Conservation (phyloP, 2,329 filamentous ascomycete species). For the Keithomyces neogunnii region DNA sequence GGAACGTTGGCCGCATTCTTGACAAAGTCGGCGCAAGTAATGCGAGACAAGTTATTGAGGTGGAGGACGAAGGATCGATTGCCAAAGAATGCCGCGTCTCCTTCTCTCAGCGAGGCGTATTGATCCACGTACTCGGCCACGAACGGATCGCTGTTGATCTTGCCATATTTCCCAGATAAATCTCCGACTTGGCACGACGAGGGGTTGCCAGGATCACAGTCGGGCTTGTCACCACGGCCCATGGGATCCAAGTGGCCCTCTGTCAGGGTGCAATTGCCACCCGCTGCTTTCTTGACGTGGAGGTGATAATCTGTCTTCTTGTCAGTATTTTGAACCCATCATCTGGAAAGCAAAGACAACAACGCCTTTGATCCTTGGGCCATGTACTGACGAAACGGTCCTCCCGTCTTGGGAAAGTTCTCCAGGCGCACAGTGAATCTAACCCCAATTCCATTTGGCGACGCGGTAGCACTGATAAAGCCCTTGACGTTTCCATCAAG, state of each 20-base stretch:
- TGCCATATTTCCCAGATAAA: slow-evolving; percentile 65
- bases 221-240: slow-evolving; percentile 50
- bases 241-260: slow-evolving; percentile 64
- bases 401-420: slow-evolving; percentile 48
- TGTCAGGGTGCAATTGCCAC: slow-evolving; percentile 65
- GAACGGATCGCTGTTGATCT: slow-evolving; percentile 44
- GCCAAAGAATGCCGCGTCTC: slow-evolving; percentile 50
- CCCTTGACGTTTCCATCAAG: slow-evolving; percentile 34
- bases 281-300: slow-evolving; percentile 51
- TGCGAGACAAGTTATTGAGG: slow-evolving; percentile 53
- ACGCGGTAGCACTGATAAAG: slow-evolving; percentile 37
- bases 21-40: slow-evolving; percentile 56
- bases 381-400: slow-evolving; percentile 50
- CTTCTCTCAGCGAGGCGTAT: slow-evolving; percentile 44
- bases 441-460: slow-evolving; percentile 44
- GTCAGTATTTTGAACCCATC: neutral
- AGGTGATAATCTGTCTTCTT: slow-evolving; percentile 57
- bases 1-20: neutral
- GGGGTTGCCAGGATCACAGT: slow-evolving; percentile 49
- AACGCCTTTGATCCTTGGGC: neutral
- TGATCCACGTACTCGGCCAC: slow-evolving; percentile 43
- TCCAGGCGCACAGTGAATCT: slow-evolving; percentile 46
- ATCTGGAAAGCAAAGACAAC: neutral
- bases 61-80: slow-evolving; percentile 59
- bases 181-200: slow-evolving; percentile 69